A percentile compares a stretch with the other conserved stretches of the same genome.
phyloP scores from a whole-genome alignment of 805 yeast species.

The Brettanomyces bruxellensis region DNA sequence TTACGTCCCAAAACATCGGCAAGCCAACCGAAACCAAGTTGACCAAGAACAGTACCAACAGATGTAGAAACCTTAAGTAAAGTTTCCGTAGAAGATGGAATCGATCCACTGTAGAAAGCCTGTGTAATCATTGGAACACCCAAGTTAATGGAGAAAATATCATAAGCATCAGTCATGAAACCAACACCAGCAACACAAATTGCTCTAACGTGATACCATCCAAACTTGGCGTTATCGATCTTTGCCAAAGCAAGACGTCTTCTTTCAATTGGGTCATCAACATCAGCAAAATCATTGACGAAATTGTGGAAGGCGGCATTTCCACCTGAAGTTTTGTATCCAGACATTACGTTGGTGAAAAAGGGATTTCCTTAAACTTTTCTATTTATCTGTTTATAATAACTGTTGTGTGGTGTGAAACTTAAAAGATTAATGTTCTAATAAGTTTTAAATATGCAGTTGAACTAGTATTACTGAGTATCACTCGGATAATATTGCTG shows the following conservation, averaged over 20 bases:
- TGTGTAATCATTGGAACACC: constrained; percentile 71
- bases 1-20: constrained; percentile 85
- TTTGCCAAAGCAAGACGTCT: constrained; percentile 78
- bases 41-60: constrained; percentile 91
- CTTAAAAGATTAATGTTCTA: no score
- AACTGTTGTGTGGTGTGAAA: no score
- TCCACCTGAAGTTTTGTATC: constrained; percentile 42
- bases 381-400: no score
- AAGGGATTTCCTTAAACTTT: no score
- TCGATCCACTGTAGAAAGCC: constrained; percentile 58
- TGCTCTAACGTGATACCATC: constrained; percentile 79
- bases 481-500: no score
- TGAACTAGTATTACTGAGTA: no score
- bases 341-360: not conserved
- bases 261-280: constrained; percentile 80
- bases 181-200: constrained; percentile 89
- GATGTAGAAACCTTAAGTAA: constrained; percentile 82
- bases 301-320: constrained; percentile 82
- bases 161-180: constrained; percentile 87
- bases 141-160: constrained; percentile 82
- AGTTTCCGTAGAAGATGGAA: constrained; percentile 65
- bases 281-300: constrained; percentile 69
- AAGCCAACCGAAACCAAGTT: constrained; percentile 70
- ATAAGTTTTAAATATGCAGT: no score
- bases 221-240: constrained; percentile 70